Conservation (phyloP, 768 basidiomycete species). For the Pisolithus albus region DNA sequence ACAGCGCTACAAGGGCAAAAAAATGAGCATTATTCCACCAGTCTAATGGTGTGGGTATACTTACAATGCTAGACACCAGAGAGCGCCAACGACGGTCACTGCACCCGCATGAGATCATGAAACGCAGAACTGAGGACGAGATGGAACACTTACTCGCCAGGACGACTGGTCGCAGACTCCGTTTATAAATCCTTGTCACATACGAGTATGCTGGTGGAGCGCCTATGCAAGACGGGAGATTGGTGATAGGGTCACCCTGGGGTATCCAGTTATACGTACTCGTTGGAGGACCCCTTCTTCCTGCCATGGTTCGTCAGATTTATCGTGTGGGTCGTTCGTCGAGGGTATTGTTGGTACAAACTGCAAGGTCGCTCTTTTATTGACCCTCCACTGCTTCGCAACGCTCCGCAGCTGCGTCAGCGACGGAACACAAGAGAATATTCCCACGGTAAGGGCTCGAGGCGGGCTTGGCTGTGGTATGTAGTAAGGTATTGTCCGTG, state of each 20-base stretch:
- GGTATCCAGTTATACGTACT: constrained; percentile 5
- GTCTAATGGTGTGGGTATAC: constrained; percentile 19
- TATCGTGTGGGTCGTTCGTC: background rate
- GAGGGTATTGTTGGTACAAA: no score
- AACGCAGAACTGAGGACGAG: background rate
- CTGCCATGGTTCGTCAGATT: constrained; percentile 9
- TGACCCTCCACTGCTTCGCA: no score
- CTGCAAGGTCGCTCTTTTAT: no score
- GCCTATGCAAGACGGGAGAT: constrained; percentile 23
- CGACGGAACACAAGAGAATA: background rate
- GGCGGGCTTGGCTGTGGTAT: no score
- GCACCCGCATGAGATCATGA: background rate
- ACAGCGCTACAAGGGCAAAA: constrained; percentile 15
- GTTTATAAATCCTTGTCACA: constrained; percentile 46
- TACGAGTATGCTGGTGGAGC: constrained; percentile 55
- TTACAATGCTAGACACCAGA: constrained; percentile 63
- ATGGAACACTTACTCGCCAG: constrained; percentile 32
- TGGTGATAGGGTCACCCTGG: background rate
- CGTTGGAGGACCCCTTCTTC: constrained; percentile 6
- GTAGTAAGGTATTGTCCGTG: no score
- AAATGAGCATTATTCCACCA: background rate
- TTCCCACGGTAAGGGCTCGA: background rate
- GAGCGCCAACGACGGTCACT: constrained; percentile 40
- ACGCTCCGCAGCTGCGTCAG: no score
- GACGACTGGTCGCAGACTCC: constrained; percentile 59